Base-by-base conservation (phyloP, 768 basidiomycete genomes). In the Phylloporus sp. region DNA sequence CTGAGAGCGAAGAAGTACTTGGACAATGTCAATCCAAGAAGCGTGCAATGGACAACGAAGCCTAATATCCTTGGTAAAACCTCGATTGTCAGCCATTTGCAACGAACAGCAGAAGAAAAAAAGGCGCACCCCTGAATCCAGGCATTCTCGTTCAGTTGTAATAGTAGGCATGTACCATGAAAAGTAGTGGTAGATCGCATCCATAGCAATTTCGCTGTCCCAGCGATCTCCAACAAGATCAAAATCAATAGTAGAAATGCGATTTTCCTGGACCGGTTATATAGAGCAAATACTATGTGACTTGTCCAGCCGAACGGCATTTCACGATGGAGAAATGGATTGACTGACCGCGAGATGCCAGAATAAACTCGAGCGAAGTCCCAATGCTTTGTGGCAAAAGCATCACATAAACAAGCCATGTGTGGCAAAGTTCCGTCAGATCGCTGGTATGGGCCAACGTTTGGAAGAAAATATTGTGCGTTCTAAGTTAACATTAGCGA, bases 1-100 rank as follows among this genome's bases (percentile, higher is more conserved):
- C 44, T 61, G 27, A 40, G 36, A 27, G 47, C 47, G 3, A 40
- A 14, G 20, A 35, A 38, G 33, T 61, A 61, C 50, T 62, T 60
- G 54, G 49, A 39, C 35, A 46, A 21, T 2, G 56, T 61, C 37
- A 60, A 23, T 41, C 38, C 11, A 9, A 61, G 33, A 7, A 60
- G 28, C 7, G 32, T 33, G 29, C 50, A 59, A 29, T 60, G 59
- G 4, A 42, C 46, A 7, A n/a, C 18, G 18, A 60, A 50, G 9
- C 23, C 40, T 2, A 61, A 21, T 15, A 58, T 21, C 28, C 58
- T 60, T 17, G 24, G 13, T 14, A 38, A 27, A 11, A 11, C 4
- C 9, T 9, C 3, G 22, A 13, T 21, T 29, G 28, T 20, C 32
- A 17, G 29, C 10, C 29, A 35, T 6, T 35, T 13, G 2, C 14